Percentiles rank a stretch among this genome's conserved stretches.
These are phyloP conservation scores for Phragmites australis DNA, from an alignment of 176 grass and related monocot species.

Conservation along the genomic window DNA sequence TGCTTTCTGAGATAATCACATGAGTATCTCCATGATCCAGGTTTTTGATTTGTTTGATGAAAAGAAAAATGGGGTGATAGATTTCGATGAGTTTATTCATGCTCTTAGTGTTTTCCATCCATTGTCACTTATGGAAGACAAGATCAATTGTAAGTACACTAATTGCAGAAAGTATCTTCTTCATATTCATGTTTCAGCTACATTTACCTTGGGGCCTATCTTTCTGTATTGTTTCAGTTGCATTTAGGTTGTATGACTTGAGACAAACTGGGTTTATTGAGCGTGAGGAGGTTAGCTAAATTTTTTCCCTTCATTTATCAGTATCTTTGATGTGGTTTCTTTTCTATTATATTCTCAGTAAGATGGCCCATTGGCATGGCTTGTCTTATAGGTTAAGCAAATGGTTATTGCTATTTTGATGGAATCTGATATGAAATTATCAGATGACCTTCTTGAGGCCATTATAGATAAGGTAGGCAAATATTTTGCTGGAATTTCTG, in stretches of 20 bases:
- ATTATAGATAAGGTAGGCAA: slow-evolving; percentile 74
- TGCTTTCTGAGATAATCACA: neutral
- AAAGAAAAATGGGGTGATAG: slow-evolving; percentile 87
- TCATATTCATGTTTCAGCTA: neutral
- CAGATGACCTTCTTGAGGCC: slow-evolving; percentile 65
- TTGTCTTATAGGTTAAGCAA: slow-evolving; percentile 70
- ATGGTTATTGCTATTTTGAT: slow-evolving; percentile 85
- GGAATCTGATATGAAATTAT: slow-evolving; percentile 66
- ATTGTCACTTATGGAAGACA: slow-evolving; percentile 61
- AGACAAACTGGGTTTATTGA: slow-evolving; percentile 84
- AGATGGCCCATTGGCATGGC: neutral
- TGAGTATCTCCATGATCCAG: slow-evolving; percentile 18
- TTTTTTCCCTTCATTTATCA: neutral
- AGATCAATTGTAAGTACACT: slow-evolving; percentile 70
- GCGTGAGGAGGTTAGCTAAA: slow-evolving; percentile 67
- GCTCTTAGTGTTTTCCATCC: slow-evolving; percentile 84
- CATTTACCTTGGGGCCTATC: neutral
- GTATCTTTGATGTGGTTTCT: slow-evolving; percentile 10
- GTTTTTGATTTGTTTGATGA: slow-evolving; percentile 91
- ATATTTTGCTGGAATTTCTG: neutral
- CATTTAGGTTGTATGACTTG: slow-evolving; percentile 88
- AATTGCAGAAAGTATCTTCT: neutral
- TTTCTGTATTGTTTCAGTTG: slow-evolving; percentile 65
- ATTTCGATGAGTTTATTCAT: slow-evolving; percentile 92
- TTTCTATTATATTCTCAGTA: neutral